Evolutionary conservation across 306 rosid species (phyloP).

Genomic region (Gillenia trifoliata): DNA sequence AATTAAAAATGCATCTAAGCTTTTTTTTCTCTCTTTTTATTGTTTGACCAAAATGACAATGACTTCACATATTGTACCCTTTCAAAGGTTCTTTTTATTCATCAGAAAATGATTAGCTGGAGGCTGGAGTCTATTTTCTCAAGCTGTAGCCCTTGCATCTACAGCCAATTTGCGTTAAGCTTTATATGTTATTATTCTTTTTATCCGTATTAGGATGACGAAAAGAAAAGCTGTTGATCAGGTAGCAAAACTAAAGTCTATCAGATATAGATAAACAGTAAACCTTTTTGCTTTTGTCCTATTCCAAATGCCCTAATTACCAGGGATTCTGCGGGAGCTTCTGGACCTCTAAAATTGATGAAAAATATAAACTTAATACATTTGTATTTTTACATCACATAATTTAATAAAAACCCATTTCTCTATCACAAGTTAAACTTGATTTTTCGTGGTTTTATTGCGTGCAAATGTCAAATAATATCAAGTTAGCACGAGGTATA

Average conservation of each 20-base stretch:
- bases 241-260: background rate
- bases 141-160: conserved; percentile 12
- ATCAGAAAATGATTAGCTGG: conserved; percentile 24
- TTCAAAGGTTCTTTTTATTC: conserved; percentile 19
- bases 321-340: conserved; percentile 18
- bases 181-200: background rate
- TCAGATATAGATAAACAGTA: conserved; percentile 5
- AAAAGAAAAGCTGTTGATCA: conserved; percentile 18
- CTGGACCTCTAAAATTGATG: conserved; percentile 5
- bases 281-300: conserved; percentile 19
- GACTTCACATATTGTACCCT: conserved; percentile 14
- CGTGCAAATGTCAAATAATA: conserved; percentile 22
- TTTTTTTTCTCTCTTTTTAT: background rate
- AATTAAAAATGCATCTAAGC: background rate
- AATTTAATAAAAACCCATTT: background rate
- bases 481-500: conserved; percentile 1
- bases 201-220: conserved; percentile 8
- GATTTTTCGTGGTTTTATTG: conserved; percentile 3
- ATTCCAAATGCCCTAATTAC: conserved; percentile 27
- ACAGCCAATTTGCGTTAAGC: conserved; percentile 3
- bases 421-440: background rate
- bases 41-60: conserved; percentile 20
- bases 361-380: background rate
- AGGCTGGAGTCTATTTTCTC: conserved; percentile 2
- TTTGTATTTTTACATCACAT: background rate